phyloP scores from a whole-genome alignment of 345 rosid species.

The Punica granatum region DNA sequence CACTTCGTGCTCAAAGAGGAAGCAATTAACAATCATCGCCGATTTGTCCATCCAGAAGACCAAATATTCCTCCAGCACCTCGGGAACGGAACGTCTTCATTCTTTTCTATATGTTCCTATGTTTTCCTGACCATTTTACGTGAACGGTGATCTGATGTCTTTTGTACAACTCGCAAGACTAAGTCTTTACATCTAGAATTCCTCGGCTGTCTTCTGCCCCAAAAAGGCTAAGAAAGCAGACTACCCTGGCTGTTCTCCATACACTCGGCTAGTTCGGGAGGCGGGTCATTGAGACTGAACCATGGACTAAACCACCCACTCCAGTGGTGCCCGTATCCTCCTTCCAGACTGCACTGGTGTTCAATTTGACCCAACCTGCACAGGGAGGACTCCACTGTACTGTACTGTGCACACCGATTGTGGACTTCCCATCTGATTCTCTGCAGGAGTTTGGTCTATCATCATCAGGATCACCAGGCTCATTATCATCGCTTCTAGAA shows the following conservation, averaged over 20 bases:
- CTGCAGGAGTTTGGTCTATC: neutral
- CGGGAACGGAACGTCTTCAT: too few relatives aligned
- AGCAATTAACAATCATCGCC: too few relatives aligned
- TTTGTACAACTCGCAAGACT: neutral
- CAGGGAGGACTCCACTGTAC: constrained; percentile 18
- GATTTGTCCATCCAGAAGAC: too few relatives aligned
- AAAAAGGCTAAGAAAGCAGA: neutral
- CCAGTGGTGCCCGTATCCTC: constrained; percentile 12
- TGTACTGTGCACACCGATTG: constrained; percentile 5
- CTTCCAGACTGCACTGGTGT: constrained; percentile 22
- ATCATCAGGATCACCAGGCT: neutral
- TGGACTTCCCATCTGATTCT: neutral
- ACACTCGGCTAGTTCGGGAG: constrained; percentile 13
- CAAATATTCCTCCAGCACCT: too few relatives aligned
- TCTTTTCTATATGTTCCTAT: neutral
- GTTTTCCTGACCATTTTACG: neutral
- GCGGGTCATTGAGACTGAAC: constrained; percentile 33
- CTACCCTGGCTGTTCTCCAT: neutral
- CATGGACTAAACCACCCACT: constrained; percentile 40
- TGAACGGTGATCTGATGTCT: neutral
- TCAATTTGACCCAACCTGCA: constrained; percentile 36
- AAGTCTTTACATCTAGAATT: neutral
- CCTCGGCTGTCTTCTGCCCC: neutral
- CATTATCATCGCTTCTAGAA: neutral
- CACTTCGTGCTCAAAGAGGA: too few relatives aligned